Conservation (phyloP, 1,139 yeast species). For the Suzukiozyma palmioleophila region DNA sequence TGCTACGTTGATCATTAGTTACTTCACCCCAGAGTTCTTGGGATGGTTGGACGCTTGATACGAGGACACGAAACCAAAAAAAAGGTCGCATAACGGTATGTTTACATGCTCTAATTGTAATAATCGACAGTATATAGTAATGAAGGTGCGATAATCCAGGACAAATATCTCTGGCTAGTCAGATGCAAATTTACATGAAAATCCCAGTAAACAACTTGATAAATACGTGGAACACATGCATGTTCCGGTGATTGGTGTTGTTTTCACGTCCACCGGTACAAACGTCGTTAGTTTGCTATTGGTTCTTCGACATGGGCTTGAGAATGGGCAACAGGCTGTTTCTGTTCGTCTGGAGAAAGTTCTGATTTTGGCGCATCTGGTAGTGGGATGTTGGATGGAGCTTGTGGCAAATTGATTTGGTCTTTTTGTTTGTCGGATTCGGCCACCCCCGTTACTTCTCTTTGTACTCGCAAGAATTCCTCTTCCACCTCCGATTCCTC, state of each 20-base stretch:
- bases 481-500: constrained; percentile 67
- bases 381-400: constrained; percentile 12
- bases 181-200: too few relatives aligned
- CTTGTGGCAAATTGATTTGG: constrained; percentile 15
- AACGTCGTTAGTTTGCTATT: constrained; percentile 9
- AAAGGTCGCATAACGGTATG: neutral
- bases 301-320: constrained; percentile 13
- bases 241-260: neutral
- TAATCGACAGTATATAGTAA: neutral
- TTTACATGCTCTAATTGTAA: neutral
- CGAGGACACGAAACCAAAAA: too few relatives aligned
- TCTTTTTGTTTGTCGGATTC: constrained; percentile 9
- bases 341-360: constrained; percentile 6
- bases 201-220: too few relatives aligned
- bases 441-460: constrained; percentile 29
- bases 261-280: neutral
- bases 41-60: constrained; percentile 65
- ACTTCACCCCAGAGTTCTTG: constrained; percentile 92
- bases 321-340: constrained; percentile 5
- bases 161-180: too few relatives aligned
- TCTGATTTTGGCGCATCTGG: constrained; percentile 20
- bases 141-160: neutral
- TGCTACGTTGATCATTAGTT: constrained; percentile 84
- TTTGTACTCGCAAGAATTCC: constrained; percentile 51
- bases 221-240: too few relatives aligned